A percentile compares a stretch with the other conserved stretches of the same genome.
Evolutionary conservation across 306 rosid genomes (phyloP).

Genomic region (Mimosa bimucronata): DNA sequence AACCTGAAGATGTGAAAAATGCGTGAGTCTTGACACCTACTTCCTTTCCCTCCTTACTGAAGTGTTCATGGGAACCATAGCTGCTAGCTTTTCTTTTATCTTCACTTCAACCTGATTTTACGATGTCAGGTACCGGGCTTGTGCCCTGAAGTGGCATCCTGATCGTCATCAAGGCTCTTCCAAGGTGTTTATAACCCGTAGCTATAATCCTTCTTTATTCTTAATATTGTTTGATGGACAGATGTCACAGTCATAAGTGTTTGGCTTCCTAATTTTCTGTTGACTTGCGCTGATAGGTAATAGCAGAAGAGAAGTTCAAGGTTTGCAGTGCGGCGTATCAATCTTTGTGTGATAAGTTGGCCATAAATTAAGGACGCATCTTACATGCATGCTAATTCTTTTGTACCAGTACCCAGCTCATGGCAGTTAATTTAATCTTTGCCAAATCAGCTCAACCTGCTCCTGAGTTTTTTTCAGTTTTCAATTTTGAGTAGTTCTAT

Average conservation of each 20-base stretch:
- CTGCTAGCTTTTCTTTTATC: background rate
- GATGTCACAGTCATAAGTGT: conserved; percentile 2
- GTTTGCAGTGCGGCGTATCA: conserved; percentile 80
- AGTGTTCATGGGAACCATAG: conserved; percentile 3
- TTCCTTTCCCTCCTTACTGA: conserved; percentile 2
- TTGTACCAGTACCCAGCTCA: conserved; percentile 16
- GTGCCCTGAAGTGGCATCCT: conserved; percentile 95
- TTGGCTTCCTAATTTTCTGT: conserved; percentile 4
- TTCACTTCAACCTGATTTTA: conserved; percentile 21
- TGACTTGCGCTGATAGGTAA: conserved; percentile 44
- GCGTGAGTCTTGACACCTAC: conserved; percentile 62
- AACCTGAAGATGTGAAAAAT: conserved; percentile 74
- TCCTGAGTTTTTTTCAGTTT: conserved; percentile 2
- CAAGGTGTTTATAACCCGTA: conserved; percentile 53
- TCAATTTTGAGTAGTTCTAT: conserved; percentile 14
- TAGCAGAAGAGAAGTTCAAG: conserved; percentile 91
- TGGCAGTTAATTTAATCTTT: background rate
- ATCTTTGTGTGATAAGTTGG: conserved; percentile 70
- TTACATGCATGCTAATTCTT: conserved; percentile 17
- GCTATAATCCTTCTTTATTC: background rate
- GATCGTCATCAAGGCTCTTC: conserved; percentile 91
- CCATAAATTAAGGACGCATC: conserved; percentile 41
- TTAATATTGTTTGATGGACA: background rate
- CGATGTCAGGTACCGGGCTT: conserved; percentile 63
- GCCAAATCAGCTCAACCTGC: conserved; percentile 37